Percentiles rank a stretch among this genome's conserved stretches.
Evolutionary conservation across 2,329 filamentous ascomycete species (phyloP).

Genomic region (Colletotrichum kahawae): DNA sequence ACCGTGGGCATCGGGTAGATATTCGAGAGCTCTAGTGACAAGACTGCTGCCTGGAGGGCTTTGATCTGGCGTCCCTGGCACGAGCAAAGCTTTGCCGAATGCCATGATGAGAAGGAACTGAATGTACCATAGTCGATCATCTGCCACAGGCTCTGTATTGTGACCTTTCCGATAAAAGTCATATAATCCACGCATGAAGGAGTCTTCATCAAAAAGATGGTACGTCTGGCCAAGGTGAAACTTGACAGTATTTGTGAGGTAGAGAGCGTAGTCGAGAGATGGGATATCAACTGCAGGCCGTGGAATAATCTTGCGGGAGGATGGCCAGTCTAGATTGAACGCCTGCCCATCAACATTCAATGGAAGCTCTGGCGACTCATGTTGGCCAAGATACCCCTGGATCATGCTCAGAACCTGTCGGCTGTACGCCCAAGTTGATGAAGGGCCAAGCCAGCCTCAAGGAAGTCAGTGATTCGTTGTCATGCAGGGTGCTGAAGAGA

Average conservation of each 20-base stretch:
- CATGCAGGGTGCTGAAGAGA: neutral
- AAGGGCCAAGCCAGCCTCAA: constrained; percentile 9
- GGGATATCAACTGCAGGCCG: neutral
- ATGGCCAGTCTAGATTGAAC: neutral
- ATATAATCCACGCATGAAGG: constrained; percentile 45
- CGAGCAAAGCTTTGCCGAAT: constrained; percentile 56
- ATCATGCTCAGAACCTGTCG: constrained; percentile 12
- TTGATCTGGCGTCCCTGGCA: constrained; percentile 56
- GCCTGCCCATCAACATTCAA: neutral
- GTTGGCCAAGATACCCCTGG: constrained; percentile 29
- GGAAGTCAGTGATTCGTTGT: neutral
- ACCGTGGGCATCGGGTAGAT: constrained; percentile 40
- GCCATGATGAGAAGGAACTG: constrained; percentile 59
- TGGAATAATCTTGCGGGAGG: neutral
- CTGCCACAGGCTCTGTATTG: neutral
- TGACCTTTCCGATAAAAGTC: constrained; percentile 29
- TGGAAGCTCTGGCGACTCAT: constrained; percentile 6
- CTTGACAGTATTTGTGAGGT: constrained; percentile 60
- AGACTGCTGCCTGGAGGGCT: constrained; percentile 28
- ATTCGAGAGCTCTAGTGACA: constrained; percentile 36
- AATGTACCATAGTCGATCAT: constrained; percentile 49
- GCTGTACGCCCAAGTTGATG: constrained; percentile 16
- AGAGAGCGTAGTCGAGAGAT: constrained; percentile 41
- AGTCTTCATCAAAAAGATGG: constrained; percentile 57
- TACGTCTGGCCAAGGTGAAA: constrained; percentile 60